phyloP scores from a whole-genome alignment of 495 filamentous ascomycete species.

The Aspergillus heteromorphus region DNA sequence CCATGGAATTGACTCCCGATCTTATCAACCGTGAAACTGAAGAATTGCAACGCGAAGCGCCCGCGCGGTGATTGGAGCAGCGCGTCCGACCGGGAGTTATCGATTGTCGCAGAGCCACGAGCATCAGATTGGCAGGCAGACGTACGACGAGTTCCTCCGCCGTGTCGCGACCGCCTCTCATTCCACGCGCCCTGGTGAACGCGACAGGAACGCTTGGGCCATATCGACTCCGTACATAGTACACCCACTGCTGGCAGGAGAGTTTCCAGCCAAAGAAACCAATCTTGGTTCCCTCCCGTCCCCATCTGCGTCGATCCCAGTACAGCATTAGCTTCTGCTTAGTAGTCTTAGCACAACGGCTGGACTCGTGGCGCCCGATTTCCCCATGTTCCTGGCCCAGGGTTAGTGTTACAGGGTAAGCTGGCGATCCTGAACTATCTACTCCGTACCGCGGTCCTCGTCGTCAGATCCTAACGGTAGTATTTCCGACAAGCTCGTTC shows the following conservation, averaged over 20 bases:
- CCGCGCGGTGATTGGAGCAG: conserved; percentile 19
- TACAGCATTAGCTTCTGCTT: conserved; percentile 1
- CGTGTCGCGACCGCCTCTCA: conserved; percentile 18
- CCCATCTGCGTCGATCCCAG: conserved; percentile 5
- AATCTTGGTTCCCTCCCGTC: background rate
- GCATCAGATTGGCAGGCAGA: no score
- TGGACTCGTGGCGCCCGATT: background rate
- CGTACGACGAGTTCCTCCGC: no score
- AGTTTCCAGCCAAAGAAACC: conserved; percentile 10
- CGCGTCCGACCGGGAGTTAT: conserved; percentile 4
- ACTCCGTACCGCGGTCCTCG: no score
- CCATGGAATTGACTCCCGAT: background rate
- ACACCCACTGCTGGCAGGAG: background rate
- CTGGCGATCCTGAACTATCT: background rate
- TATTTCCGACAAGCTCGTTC: no score
- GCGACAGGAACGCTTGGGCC: conserved; percentile 16
- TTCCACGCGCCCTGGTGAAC: conserved; percentile 19
- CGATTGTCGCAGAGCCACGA: conserved; percentile 8
- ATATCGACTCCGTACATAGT: background rate
- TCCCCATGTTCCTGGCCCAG: background rate
- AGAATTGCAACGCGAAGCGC: conserved; percentile 24
- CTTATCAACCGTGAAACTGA: background rate
- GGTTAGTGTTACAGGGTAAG: no score
- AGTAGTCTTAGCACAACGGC: conserved; percentile 4
- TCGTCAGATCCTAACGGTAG: no score